Evolutionary conservation across 1,139 yeast genomes (phyloP).

Genomic region (Suhomyces anneliseae): DNA sequence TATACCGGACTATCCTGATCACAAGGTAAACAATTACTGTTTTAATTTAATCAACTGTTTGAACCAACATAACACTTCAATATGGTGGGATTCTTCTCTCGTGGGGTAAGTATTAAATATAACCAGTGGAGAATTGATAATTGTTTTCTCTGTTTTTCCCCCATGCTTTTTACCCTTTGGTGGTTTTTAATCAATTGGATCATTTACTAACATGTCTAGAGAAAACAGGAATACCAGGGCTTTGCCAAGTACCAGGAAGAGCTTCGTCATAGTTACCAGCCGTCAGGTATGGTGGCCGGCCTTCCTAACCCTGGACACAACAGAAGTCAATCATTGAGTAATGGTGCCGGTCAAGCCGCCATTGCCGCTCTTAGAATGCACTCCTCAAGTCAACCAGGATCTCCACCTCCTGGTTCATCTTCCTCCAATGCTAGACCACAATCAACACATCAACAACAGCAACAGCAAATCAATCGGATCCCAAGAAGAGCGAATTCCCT

Average conservation of each 20-base stretch:
- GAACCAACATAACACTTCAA: background rate
- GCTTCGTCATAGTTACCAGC: conserved; percentile 18
- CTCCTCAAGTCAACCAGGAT: conserved; percentile 12
- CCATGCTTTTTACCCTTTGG: background rate
- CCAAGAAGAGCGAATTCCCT: conserved; percentile 18
- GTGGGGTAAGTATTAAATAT: conserved; percentile 14
- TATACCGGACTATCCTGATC: conserved; percentile 2
- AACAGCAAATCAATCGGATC: conserved; percentile 10
- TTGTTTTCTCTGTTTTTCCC: no score
- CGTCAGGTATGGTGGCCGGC: conserved; percentile 23
- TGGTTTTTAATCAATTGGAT: background rate
- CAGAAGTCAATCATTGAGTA: conserved; percentile 26
- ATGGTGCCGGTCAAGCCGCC: conserved; percentile 46
- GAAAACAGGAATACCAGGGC: conserved; percentile 31
- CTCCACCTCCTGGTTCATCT: conserved; percentile 5
- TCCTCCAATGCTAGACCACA: background rate
- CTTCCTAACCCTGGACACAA: conserved; percentile 23
- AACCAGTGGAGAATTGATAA: background rate
- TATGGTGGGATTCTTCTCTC: conserved; percentile 19
- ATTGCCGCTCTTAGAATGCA: conserved; percentile 43
- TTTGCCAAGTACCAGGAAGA: conserved; percentile 40
- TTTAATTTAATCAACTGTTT: background rate
- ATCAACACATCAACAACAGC: conserved; percentile 1
- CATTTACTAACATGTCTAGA: conserved; percentile 8
- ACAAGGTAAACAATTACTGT: background rate